These are phyloP conservation scores for Trichomonas gallinae DNA, from an alignment of 208 protist species.

Conservation along the genomic window DNA sequence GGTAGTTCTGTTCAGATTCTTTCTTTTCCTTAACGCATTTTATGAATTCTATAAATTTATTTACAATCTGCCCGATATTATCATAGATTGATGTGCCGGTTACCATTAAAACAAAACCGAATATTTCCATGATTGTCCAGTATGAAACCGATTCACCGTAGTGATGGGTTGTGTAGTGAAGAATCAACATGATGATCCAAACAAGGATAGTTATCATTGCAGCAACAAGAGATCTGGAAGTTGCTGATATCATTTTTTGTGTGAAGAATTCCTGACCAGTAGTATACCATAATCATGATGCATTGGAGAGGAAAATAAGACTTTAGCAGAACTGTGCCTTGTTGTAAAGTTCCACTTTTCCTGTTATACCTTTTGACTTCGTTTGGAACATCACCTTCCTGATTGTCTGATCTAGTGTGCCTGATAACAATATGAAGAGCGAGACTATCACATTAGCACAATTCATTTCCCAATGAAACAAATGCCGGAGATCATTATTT, in stretches of 20 bases:
- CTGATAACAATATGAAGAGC: too few relatives aligned
- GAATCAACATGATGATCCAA: background rate
- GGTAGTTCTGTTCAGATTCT: too few relatives aligned
- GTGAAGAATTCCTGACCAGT: background rate
- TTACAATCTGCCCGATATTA: background rate
- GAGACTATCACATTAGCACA: too few relatives aligned
- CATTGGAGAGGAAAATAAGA: too few relatives aligned
- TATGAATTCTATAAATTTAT: background rate
- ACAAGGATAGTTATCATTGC: background rate
- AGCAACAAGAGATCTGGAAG: background rate
- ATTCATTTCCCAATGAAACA: too few relatives aligned
- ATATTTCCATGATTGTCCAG: background rate
- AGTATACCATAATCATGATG: background rate
- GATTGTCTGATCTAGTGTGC: too few relatives aligned
- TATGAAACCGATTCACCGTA: background rate
- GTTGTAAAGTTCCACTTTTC: too few relatives aligned
- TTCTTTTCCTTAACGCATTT: too few relatives aligned
- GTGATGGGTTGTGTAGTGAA: background rate
- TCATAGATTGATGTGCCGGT: background rate
- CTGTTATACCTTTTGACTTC: too few relatives aligned
- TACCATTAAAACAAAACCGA: background rate
- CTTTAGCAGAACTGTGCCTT: too few relatives aligned
- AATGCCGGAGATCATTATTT: too few relatives aligned
- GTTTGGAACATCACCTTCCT: too few relatives aligned
- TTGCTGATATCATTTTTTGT: background rate